Percentiles rank a stretch among this genome's conserved stretches.
Conservation (phyloP, 2,329 filamentous ascomycete species). For the Fusarium sp. region DNA sequence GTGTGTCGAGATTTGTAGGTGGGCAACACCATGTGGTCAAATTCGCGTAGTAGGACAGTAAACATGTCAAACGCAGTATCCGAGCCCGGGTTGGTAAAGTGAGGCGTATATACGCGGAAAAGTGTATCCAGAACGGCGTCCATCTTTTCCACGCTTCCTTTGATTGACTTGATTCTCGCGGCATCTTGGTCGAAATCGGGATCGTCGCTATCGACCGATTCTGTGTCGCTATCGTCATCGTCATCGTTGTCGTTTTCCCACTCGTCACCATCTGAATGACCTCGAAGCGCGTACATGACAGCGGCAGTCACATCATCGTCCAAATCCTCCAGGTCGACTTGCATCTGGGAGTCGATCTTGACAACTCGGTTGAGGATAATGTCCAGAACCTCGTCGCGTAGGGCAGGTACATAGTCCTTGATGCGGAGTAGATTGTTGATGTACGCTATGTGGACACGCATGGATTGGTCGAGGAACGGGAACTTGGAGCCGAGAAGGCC, state of each 20-base stretch:
- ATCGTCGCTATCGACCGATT: slow-evolving; percentile 79
- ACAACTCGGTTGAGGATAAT: slow-evolving; percentile 88
- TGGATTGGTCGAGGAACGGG: slow-evolving; percentile 80
- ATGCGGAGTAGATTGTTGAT: slow-evolving; percentile 85
- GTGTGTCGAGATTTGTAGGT: slow-evolving; percentile 93
- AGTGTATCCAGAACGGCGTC: slow-evolving; percentile 90
- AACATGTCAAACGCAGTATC: slow-evolving; percentile 79
- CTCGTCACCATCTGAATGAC: slow-evolving; percentile 41
- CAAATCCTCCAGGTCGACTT: slow-evolving; percentile 90
- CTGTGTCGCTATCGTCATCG: slow-evolving; percentile 70
- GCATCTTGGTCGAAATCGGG: slow-evolving; percentile 73
- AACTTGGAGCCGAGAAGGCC: slow-evolving; percentile 76
- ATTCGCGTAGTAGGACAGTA: slow-evolving; percentile 85
- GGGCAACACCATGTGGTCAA: slow-evolving; percentile 87
- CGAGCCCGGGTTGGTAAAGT: slow-evolving; percentile 76
- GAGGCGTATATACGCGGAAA: slow-evolving; percentile 83
- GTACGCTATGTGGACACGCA: slow-evolving; percentile 86
- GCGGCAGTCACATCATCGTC: slow-evolving; percentile 88
- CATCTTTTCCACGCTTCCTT: slow-evolving; percentile 88
- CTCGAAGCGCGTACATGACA: slow-evolving; percentile 67
- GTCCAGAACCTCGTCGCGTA: slow-evolving; percentile 84
- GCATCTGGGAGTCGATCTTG: slow-evolving; percentile 95
- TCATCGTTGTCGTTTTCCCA: slow-evolving; percentile 68
- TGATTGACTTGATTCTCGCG: slow-evolving; percentile 76
- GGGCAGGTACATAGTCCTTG: slow-evolving; percentile 79